A percentile compares a stretch with the other conserved stretches of the same genome.
Conservation (phyloP, 345 rosid species). For the Erodium maritimum region DNA sequence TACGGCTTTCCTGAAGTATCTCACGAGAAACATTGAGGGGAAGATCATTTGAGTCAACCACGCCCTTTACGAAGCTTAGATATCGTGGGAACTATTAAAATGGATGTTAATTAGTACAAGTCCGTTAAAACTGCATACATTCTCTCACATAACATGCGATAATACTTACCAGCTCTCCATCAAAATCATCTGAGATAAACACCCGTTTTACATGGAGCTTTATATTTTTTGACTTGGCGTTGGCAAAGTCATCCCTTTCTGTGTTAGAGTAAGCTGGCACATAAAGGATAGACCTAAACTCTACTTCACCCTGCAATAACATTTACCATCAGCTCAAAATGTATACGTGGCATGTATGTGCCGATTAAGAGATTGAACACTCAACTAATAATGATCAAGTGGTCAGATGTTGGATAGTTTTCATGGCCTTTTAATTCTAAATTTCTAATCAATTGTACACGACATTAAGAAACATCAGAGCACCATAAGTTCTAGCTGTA, state of each 20-base stretch:
- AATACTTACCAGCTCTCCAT: conserved; percentile 81
- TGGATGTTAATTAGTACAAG: conserved; percentile 1
- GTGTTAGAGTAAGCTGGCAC: conserved; percentile 68
- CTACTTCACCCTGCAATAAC: conserved; percentile 81
- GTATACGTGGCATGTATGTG: neutral
- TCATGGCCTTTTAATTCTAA: neutral
- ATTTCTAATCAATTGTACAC: too few relatives aligned
- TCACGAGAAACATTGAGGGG: conserved; percentile 96
- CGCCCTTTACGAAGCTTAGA: conserved; percentile 92
- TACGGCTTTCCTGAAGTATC: conserved; percentile 97
- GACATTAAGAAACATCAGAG: too few relatives aligned
- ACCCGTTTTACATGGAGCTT: conserved; percentile 93
- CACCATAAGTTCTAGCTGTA: neutral
- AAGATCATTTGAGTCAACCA: conserved; percentile 93
- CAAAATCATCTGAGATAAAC: conserved; percentile 94
- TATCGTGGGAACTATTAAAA: conserved; percentile 74
- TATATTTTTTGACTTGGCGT: conserved; percentile 92
- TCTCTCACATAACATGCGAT: neutral
- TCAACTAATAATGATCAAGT: neutral
- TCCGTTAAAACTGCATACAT: conserved; percentile 1
- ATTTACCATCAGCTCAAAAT: conserved; percentile 9
- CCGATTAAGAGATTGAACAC: neutral
- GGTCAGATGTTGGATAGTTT: neutral
- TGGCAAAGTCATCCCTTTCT: conserved; percentile 76
- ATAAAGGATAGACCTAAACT: conserved; percentile 86